Base-by-base conservation (phyloP, 2,329 filamentous ascomycete genomes). In the Trichoderma koningiopsis region DNA sequence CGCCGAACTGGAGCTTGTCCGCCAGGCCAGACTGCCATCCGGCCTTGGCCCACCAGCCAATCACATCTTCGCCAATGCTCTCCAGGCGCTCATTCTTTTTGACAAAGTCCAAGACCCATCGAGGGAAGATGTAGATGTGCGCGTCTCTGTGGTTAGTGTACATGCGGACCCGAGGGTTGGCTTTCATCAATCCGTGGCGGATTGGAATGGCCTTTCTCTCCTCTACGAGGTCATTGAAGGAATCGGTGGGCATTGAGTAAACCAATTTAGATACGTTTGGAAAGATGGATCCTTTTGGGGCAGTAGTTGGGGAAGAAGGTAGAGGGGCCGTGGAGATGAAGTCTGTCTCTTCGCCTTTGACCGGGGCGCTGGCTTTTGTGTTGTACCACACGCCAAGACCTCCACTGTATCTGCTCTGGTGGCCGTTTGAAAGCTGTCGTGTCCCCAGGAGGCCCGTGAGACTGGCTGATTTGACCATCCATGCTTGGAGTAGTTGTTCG, bases 1-100 rank as follows among this genome's bases (percentile, higher is more conserved):
- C 84, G 61, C 87, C 83, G 64, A 97, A 82, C 1, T 89, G 87
- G 8, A 98, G 85, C 79, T 97, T 97, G 63, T 91, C 88, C 0
- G 87, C 88, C 3, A 97, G 83, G 0, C 93, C 92, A 3, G 87
- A 84, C 79, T 98, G 94, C 96, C 96, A 99, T 67, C 90, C 89
- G 0, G 95, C 89, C 79, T 98, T 98, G 40, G 94, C 93, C 94
- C 94, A 97, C 92, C 93, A 97, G 7, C 94, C 94, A 19, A 98
- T 84, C 6, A 97, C 89, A 76, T 98, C 95, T 78, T 98, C 95
- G 37, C 92, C 92, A 59, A 99, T 89, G 68, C 91, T 96, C 75
- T 97, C 92, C 72, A 99, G 88, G 13, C 87, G 89, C 35, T 94
- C 91, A 75, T 97, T 96, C 71, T 86, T 84, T 69, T 88, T 87